Percentiles rank a stretch among this genome's conserved stretches.
Conservation (phyloP, 805 yeast genomes). For the Yamadazyma paraphyllophila region DNA sequence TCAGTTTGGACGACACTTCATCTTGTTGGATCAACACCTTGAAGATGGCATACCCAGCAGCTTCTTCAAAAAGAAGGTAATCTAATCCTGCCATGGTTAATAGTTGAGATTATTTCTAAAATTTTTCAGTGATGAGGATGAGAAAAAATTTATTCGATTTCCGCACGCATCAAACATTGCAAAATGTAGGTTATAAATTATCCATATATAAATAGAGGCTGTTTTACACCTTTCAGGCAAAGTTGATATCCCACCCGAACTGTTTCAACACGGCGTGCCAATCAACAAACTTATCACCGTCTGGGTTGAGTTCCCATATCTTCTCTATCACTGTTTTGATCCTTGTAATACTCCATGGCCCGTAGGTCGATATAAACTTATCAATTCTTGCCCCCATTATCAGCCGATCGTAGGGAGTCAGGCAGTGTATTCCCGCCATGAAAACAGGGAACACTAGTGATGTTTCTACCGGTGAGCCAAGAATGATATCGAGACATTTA, state of each 20-base stretch:
- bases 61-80: conserved; percentile 94
- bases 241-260: conserved; percentile 76
- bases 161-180: too few species aligned
- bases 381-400: conserved; percentile 52
- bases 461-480: conserved; percentile 69
- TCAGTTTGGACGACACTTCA: conserved; percentile 84
- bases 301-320: conserved; percentile 47
- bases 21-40: conserved; percentile 93
- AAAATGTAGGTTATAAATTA: not conserved
- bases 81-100: conserved; percentile 67
- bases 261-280: conserved; percentile 68
- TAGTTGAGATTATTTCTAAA: conserved; percentile 1
- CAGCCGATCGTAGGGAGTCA: conserved; percentile 49
- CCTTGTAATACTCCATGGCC: conserved; percentile 59
- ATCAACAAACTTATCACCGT: conserved; percentile 63
- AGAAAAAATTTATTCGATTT: not conserved
- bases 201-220: not conserved
- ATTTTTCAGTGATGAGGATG: conserved; percentile 10
- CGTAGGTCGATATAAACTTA: conserved; percentile 58
- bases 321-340: conserved; percentile 43
- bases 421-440: conserved; percentile 70
- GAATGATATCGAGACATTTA: conserved; percentile 56
- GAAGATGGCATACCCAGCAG: conserved; percentile 97
- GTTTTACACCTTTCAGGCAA: conserved; percentile 44
- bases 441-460: conserved; percentile 75